Evolutionary conservation across 1,139 yeast species (phyloP), one percentile per base, ranked within the genome.

Genomic region (Barnettozyma hawaiiensis): DNA sequence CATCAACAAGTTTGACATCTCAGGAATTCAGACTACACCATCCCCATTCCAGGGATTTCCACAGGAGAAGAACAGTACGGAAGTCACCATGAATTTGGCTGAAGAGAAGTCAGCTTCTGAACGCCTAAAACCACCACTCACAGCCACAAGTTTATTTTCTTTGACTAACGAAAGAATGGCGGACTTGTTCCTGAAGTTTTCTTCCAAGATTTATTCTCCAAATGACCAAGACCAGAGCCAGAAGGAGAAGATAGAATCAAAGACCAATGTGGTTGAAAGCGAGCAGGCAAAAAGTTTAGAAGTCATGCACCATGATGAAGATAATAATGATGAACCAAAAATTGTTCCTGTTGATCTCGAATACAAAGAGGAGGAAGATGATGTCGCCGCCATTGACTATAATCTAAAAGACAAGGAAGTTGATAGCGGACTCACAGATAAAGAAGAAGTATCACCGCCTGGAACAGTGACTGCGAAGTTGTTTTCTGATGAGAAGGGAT

Each of bases 381-480:
- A n/a, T n/a, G n/a, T n/a, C n/a, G n/a, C n/a, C n/a, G 16, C 7
- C 14, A 31, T 12, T 7, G 16, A 19, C 3, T 3, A 1, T 11
- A 14, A n/a, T 16, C 7, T 15, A 24, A 28, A 16, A 4, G 32
- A 18, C n/a, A 31, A 19, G 11, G 31, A 14, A n/a, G n/a, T 19
- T 10, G 35, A 31, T 15, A 34, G 31, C 19, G 39, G 35, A 11
- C 4, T 22, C 2, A 31, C 38, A 4, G 29, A 12, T 7, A 15
- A 19, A 19, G 37, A 39, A 27, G 4, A 36, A 2, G 23, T 31
- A 4, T 47, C 51, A 20, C 20, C 41, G 2, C 48, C 49, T 3
- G 53, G 52, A 2, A 44, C 49, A 2, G 19, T 48, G 2, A 50
- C 51, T 2, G 52, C 55, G 0, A 41, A 39, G 18, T 37, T 51